Conservation (phyloP, 2,329 filamentous ascomycete genomes). For the Diplodia mutila region DNA sequence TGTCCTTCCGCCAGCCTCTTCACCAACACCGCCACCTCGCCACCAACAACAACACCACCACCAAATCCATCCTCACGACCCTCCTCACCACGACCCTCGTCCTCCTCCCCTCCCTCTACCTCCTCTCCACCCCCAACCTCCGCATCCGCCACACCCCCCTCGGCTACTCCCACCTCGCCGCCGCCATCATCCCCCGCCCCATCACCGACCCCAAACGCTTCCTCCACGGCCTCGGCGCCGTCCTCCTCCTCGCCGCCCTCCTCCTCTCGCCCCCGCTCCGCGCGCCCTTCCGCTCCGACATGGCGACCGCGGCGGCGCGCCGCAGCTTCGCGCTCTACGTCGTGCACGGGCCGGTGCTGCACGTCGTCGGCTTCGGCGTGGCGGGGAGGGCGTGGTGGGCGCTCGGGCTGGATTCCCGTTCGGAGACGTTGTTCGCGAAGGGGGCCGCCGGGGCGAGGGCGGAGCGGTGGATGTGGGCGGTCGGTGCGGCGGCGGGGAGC, state of each 20-base stretch:
- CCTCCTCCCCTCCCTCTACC: slow-evolving; percentile 12
- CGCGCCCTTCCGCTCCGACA: not conserved
- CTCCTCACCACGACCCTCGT: not conserved
- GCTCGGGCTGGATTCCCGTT: not conserved
- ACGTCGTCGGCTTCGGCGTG: not conserved
- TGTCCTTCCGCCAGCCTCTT: not conserved
- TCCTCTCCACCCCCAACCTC: slow-evolving; percentile 20
- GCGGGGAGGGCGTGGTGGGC: not conserved
- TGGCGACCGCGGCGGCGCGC: not conserved
- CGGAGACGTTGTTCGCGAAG: not conserved
- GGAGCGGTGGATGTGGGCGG: not conserved
- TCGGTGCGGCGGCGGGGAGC: not conserved
- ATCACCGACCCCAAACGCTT: slow-evolving; percentile 22
- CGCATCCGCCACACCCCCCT: slow-evolving; percentile 2
- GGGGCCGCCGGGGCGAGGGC: not conserved
- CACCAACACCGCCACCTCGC: not conserved
- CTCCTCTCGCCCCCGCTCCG: not conserved
- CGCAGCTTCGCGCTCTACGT: slow-evolving; percentile 9
- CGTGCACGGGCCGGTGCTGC: slow-evolving; percentile 9
- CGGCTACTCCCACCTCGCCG: not conserved
- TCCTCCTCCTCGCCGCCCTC: not conserved
- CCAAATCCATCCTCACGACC: not conserved
- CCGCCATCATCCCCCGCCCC: not conserved
- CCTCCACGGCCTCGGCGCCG: slow-evolving; percentile 18
- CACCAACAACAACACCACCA: not conserved